Evolutionary conservation across 768 basidiomycete genomes (phyloP).

Genomic region (Termitomyces bulborhizus): DNA sequence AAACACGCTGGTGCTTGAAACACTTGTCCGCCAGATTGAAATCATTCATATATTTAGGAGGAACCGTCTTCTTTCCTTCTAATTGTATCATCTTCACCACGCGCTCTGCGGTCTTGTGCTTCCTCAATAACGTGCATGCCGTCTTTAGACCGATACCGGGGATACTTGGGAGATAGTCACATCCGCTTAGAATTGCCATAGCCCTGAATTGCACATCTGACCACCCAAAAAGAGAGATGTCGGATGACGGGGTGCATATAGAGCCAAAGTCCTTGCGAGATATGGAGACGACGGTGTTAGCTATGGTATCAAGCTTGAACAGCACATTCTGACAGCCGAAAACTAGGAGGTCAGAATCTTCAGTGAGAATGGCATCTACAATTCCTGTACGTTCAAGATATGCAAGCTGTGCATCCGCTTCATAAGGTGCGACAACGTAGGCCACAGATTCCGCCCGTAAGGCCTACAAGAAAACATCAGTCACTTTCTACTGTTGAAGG

Average conservation of each 20-base stretch:
- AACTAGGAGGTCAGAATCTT: constrained; percentile 96
- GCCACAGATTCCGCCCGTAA: constrained; percentile 72
- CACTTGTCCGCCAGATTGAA: constrained; percentile 86
- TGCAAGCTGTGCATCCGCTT: constrained; percentile 95
- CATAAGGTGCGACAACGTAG: constrained; percentile 95
- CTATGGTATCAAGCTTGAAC: constrained; percentile 82
- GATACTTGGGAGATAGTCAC: constrained; percentile 90
- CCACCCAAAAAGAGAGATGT: constrained; percentile 84
- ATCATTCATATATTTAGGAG: constrained; percentile 63
- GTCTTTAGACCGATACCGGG: constrained; percentile 92
- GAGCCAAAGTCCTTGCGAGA: constrained; percentile 63
- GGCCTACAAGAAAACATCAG: constrained; percentile 46
- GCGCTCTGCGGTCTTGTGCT: constrained; percentile 82
- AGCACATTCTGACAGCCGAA: constrained; percentile 92
- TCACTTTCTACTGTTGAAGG: neutral
- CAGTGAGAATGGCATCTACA: constrained; percentile 90
- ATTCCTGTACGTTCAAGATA: constrained; percentile 80
- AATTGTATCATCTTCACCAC: constrained; percentile 67
- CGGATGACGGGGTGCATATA: constrained; percentile 36
- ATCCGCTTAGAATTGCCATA: constrained; percentile 92
- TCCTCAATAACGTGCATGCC: constrained; percentile 74
- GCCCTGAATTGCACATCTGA: constrained; percentile 84
- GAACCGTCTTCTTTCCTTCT: constrained; percentile 83
- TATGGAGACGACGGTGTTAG: constrained; percentile 60
- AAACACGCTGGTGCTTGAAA: constrained; percentile 91